A percentile compares a stretch with the other conserved stretches of the same genome.
These are phyloP conservation scores for Seminavis robusta DNA, from an alignment of 108 stramenopile species.

Conservation along the genomic window DNA sequence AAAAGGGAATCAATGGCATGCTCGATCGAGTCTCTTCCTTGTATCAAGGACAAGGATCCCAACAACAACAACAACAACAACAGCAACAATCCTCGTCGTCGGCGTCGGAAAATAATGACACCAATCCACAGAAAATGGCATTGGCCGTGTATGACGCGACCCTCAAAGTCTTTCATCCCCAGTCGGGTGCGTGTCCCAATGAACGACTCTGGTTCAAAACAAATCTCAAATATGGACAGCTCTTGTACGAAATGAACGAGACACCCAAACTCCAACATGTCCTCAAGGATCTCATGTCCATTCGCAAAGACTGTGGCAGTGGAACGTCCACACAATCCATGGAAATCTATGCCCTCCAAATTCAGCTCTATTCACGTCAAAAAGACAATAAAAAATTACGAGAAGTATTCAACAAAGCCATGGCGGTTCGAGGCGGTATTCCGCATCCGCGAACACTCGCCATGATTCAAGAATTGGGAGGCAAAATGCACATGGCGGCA, in stretches of 20 bases:
- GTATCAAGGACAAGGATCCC: slow-evolving; percentile 28
- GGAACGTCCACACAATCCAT: slow-evolving; percentile 69
- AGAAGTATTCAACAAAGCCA: slow-evolving; percentile 79
- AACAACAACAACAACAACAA: too few species aligned
- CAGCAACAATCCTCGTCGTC: not conserved
- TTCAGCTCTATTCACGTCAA: slow-evolving; percentile 81
- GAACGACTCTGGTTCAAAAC: slow-evolving; percentile 94
- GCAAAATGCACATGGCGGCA: slow-evolving; percentile 90
- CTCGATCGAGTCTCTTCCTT: slow-evolving; percentile 81
- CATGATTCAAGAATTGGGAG: slow-evolving; percentile 89
- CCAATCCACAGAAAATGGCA: slow-evolving; percentile 51
- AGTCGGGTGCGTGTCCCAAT: slow-evolving; percentile 69
- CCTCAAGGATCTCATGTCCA: slow-evolving; percentile 64
- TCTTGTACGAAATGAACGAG: slow-evolving; percentile 90
- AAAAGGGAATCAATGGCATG: slow-evolving; percentile 92
- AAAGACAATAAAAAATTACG: slow-evolving; percentile 88
- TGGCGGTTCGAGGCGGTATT: slow-evolving; percentile 84
- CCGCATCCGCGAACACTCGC: slow-evolving; percentile 91
- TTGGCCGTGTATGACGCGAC: slow-evolving; percentile 70
- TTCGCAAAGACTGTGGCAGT: slow-evolving; percentile 13
- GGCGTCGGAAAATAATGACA: not conserved
- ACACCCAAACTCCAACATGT: slow-evolving; percentile 81
- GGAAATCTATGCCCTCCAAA: slow-evolving; percentile 92
- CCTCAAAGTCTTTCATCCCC: slow-evolving; percentile 67
- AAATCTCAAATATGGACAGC: slow-evolving; percentile 90